A percentile compares a stretch with the other conserved stretches of the same genome.
Conservation (phyloP, 345 rosid species). For the Populus alba region DNA sequence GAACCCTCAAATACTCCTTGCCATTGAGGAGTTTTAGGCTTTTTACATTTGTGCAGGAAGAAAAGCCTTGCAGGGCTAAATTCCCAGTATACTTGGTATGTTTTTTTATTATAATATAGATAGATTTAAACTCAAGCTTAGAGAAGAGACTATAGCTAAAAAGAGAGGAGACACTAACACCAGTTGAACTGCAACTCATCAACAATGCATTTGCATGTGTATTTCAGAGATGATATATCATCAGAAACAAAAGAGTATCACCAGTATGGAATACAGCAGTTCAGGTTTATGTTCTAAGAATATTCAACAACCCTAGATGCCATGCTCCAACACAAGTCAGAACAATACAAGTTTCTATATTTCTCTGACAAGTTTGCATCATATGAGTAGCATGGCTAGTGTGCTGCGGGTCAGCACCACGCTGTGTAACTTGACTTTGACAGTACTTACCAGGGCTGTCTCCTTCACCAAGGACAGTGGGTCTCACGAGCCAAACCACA, state of each 20-base stretch:
- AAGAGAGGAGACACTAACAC: no score
- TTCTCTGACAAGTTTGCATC: slow-evolving; percentile 4
- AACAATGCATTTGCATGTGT: neutral
- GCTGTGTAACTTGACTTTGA: slow-evolving; percentile 22
- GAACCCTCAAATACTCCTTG: neutral
- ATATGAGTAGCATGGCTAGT: slow-evolving; percentile 11
- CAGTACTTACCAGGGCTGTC: slow-evolving; percentile 19
- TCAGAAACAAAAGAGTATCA: neutral
- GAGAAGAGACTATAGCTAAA: no score
- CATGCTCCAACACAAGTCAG: slow-evolving; percentile 2
- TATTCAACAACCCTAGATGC: slow-evolving; percentile 4
- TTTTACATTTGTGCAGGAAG: no score
- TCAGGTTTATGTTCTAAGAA: neutral
- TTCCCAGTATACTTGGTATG: neutral
- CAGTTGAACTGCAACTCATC: no score
- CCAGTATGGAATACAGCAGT: neutral
- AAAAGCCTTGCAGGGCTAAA: no score
- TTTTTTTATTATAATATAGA: no score
- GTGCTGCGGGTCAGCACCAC: slow-evolving; percentile 22
- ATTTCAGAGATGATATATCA: neutral
- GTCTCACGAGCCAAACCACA: slow-evolving; percentile 6
- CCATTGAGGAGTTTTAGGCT: neutral
- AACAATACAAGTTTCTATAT: slow-evolving; percentile 15
- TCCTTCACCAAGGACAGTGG: slow-evolving; percentile 26
- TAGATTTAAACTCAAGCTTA: no score